Conservation (phyloP, 176 grass and related monocot species). For the Zea mays region Zm-B73-REFERENCE-NAM-5.0 NC_050100.1:28406001-28406500, state of each 20-base stretch:
- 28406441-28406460: neutral
- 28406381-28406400: neutral
- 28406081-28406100: too few species aligned
- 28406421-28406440: neutral
- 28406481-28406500: neutral
- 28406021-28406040: too few species aligned
- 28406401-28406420: neutral
- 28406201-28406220: neutral
- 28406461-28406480: slow-evolving; percentile 5
- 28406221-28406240: too few species aligned
- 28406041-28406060: too few species aligned
- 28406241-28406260: neutral
- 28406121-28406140: neutral
- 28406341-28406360: neutral
- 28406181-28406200: neutral
- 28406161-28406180: neutral
- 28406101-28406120: too few species aligned
- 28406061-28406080: too few species aligned
- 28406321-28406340: neutral
- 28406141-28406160: slow-evolving; percentile 23
- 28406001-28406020: too few species aligned
- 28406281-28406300: neutral
- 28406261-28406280: slow-evolving; percentile 11
- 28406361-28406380: neutral
- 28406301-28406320: neutral